Evolutionary conservation across 1,284 basidiomycete species (phyloP), one percentile per base, ranked within the genome.

Genomic region (Bothia castanella): DNA sequence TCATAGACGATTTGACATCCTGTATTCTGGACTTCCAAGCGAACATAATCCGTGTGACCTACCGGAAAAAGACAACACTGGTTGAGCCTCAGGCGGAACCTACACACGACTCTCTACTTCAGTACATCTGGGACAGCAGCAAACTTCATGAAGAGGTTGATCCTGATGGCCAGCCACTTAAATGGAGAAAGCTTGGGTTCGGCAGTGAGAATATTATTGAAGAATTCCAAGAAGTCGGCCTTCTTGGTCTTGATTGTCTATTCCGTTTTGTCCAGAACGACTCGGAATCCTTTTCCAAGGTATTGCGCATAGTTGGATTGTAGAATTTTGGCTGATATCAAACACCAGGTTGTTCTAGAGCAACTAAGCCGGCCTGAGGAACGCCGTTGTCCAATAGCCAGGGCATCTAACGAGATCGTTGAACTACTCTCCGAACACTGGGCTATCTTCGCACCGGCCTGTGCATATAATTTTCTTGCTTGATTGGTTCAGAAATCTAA

Each of bases 1-100:
- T 87, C 21, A 83, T 87, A 38, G 92, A 95, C 58, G 92, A 95
- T 64, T 74, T 92, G 41, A 84, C 86, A 4, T 91, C 87, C 0
- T 89, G 86, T 54, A 91, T 97, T 47, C 78, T 96, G 50, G 90
- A 95, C 61, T 97, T 96, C 68, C 94, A 97, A 74, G 84, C 88
- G 36, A 92, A 92, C 67, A 83, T 93, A 60, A 78, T 92, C 47
- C 80, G 89, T 25, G 82, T 94, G 16, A 85, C 87, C 2, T 87
- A 91, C 61, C 81, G 85, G 45, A 87, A 87, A 66, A 91, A 95
- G 68, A 83, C 78, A 8, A 88, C 85, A 0, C 71, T 82, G 3
- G 87, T 97, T 29, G 82, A 91, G 57, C 82, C 87, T 4, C 79
- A 82, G 23, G 69, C 71, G 37, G 81, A 87, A 56, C 73, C 77